Evolutionary conservation across 2,329 filamentous ascomycete species (phyloP).

Genomic region (Verticillium isaacii): DNA sequence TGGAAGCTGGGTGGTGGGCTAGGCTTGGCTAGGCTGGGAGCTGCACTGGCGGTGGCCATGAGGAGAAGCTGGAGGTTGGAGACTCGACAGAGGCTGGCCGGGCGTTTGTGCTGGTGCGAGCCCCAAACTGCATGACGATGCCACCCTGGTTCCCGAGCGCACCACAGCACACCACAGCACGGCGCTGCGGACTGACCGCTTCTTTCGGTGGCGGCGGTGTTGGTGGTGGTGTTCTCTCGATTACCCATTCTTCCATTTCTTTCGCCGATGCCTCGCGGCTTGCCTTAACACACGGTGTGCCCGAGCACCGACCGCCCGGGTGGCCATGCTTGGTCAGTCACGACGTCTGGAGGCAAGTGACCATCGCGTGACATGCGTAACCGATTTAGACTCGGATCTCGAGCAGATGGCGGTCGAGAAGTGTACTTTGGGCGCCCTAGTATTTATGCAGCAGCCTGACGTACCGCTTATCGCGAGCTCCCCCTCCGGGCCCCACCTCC

Average conservation of each 20-base stretch:
- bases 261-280: neutral
- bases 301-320: neutral
- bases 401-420: neutral
- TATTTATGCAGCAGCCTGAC: neutral
- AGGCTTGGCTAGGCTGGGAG: neutral
- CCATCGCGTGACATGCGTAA: neutral
- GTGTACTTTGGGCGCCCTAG: neutral
- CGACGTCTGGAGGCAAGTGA: neutral
- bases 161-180: neutral
- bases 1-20: neutral
- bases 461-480: neutral
- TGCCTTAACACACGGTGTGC: neutral
- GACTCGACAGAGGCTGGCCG: too few relatives aligned
- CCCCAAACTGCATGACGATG: neutral
- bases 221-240: neutral
- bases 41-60: neutral
- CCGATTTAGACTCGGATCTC: neutral
- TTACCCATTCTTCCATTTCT: neutral
- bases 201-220: neutral
- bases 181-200: neutral
- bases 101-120: neutral
- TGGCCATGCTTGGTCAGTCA: neutral
- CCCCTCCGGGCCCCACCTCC: neutral
- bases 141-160: neutral
- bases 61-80: neutral